Evolutionary conservation across 768 basidiomycete species (phyloP).

Genomic region (Mycena epipterygia): DNA sequence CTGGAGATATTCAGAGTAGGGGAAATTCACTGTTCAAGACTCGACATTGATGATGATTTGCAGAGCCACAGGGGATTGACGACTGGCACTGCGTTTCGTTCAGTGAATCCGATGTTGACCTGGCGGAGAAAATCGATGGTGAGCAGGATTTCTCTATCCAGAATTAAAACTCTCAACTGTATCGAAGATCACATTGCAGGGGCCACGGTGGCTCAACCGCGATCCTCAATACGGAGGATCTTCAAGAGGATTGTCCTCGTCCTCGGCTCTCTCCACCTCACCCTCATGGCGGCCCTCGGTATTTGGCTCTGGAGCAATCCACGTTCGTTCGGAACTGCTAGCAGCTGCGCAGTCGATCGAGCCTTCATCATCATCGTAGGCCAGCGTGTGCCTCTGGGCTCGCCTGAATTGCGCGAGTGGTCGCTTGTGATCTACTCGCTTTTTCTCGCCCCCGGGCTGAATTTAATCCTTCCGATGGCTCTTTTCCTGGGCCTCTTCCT

Average conservation of each 20-base stretch:
- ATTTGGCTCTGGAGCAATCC: constrained; percentile 30
- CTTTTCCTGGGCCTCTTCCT: constrained; percentile 1
- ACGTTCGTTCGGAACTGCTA: not conserved
- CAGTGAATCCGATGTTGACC: too few relatives aligned
- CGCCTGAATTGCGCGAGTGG: not conserved
- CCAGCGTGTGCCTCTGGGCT: not conserved
- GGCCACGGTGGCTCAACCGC: too few relatives aligned
- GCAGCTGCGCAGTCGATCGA: not conserved
- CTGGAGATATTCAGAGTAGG: too few relatives aligned
- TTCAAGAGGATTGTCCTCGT: not conserved
- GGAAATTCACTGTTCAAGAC: too few relatives aligned
- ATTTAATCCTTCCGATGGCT: constrained; percentile 9
- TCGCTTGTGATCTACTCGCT: constrained; percentile 17
- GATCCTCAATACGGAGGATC: constrained; percentile 1
- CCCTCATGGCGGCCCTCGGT: constrained; percentile 24
- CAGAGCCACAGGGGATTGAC: too few relatives aligned
- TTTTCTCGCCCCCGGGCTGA: constrained; percentile 19
- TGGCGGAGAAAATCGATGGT: too few relatives aligned
- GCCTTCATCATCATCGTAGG: not conserved
- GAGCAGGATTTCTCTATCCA: not conserved
- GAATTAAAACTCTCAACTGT: not conserved
- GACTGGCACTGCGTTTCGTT: too few relatives aligned
- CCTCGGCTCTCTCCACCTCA: constrained; percentile 27
- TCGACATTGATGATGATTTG: not conserved
- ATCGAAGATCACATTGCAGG: not conserved